Base-by-base conservation (phyloP, 352 stramenopile species). In the Pythium aristosporum region DNA sequence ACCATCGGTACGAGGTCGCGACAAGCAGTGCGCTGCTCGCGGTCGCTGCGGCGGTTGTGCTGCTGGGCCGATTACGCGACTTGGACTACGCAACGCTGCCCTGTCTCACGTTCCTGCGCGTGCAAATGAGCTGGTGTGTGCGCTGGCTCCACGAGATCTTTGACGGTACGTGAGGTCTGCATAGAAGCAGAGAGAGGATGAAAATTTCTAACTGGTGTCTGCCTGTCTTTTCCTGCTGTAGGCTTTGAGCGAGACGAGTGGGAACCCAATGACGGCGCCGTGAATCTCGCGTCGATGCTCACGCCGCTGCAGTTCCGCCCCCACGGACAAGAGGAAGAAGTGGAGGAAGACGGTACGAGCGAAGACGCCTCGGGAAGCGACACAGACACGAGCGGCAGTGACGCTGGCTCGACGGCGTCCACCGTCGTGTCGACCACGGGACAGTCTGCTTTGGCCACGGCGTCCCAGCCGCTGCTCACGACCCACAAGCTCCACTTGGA, bases 231-330 rank as follows among this genome's bases (percentile, higher is more conserved):
- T 48, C 23, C 16, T 11, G 0, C 28, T 48, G 48, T 51, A 77
- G 73, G 80, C 21, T 89, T 88, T 58, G 75, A 90, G 28, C 42
- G 65, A 6, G 64, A 73, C 23, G 71, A 80, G 47, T 92, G 82
- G 82, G 72, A 76, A 23, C 80, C 81, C 63, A 92, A 90, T 36
- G 82, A 92, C 36, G 82, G 83, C 18, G 72, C 75, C 0, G 83
- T 92, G 30, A 92, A 92, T 56, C 84, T 89, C 30, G 68, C 74
- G 13, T 91, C 81, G 21, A 90, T 89, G 83, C 62, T 88, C 62
- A 47, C 42, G 2, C 61, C 62, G 5, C 44, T 68, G 16, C 61
- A 68, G 20, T 41, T 68, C 30, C 51, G 32, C 13, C 34, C 34
- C 7, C 34, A 39, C 20, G 34, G n/a, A n/a, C 49, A 20, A 12